Evolutionary conservation across 306 rosid species (phyloP).

Genomic region (Dalbergia cultrata): DNA sequence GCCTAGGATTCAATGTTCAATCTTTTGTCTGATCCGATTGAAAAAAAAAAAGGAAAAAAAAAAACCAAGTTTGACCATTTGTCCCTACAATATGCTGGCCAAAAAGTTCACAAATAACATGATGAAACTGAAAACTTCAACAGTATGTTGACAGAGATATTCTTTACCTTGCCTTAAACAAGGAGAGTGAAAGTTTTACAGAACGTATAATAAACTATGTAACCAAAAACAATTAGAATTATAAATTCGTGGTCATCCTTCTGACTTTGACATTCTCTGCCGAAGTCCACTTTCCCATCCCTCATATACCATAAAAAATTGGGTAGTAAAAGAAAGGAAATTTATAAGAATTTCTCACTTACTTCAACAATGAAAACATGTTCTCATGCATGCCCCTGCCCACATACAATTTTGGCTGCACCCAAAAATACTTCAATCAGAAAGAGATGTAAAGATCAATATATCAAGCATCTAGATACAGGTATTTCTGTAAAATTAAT

Average conservation of each 20-base stretch:
- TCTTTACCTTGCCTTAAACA: background rate
- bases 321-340: constrained; percentile 26
- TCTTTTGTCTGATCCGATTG: constrained; percentile 10
- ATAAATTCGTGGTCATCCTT: constrained; percentile 3
- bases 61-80: background rate
- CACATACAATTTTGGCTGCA: constrained; percentile 92
- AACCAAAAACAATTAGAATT: constrained; percentile 1
- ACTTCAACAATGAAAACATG: constrained; percentile 83
- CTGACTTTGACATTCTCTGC: background rate
- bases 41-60: background rate
- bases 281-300: constrained; percentile 4
- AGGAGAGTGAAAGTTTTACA: background rate
- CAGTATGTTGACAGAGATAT: background rate
- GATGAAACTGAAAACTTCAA: constrained; percentile 33
- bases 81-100: constrained; percentile 25
- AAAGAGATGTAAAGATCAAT: constrained; percentile 8
- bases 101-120: constrained; percentile 7
- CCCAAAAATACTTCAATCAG: constrained; percentile 30
- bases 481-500: constrained; percentile 34
- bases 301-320: background rate
- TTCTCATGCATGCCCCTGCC: constrained; percentile 97
- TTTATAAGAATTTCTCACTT: constrained; percentile 49
- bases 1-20: constrained; percentile 9
- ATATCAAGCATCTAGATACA: constrained; percentile 24
- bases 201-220: background rate